A percentile compares a stretch with the other conserved stretches of the same genome.
Evolutionary conservation across 106 monocot species (phyloP).

Genomic region (Narthecium ossifragum): DNA sequence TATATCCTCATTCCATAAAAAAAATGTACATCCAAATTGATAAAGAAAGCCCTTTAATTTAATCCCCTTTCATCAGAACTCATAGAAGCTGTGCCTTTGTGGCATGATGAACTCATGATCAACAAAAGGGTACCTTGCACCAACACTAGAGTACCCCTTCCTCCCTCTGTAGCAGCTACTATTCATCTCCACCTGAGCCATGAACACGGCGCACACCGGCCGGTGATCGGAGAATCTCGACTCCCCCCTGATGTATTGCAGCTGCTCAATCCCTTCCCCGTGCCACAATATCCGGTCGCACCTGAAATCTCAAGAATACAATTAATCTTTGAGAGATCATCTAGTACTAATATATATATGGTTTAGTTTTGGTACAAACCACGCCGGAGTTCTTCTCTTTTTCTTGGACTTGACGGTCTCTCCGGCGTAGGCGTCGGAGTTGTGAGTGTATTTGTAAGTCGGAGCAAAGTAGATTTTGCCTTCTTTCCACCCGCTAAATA

Average conservation of each 20-base stretch:
- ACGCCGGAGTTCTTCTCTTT: constrained; percentile 83
- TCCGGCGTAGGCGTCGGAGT: constrained; percentile 74
- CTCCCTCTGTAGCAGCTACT: constrained; percentile 7
- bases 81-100: constrained; percentile 64
- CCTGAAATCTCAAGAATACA: constrained; percentile 19
- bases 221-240: constrained; percentile 85
- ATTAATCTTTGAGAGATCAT: not conserved
- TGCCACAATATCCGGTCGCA: constrained; percentile 83
- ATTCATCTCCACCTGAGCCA: constrained; percentile 37
- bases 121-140: constrained; percentile 21
- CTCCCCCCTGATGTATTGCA: constrained; percentile 72
- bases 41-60: too few relatives aligned
- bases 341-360: too few relatives aligned
- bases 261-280: constrained; percentile 69
- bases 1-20: not conserved
- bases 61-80: too few relatives aligned
- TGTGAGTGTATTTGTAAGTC: constrained; percentile 77
- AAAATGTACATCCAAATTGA: not conserved
- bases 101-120: constrained; percentile 47
- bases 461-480: constrained; percentile 83
- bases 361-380: constrained; percentile 19
- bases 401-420: constrained; percentile 68
- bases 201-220: constrained; percentile 74
- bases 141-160: constrained; percentile 31
- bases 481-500: constrained; percentile 79